These are phyloP conservation scores for Penicillium brasilianum DNA, from an alignment of 2,329 filamentous ascomycete species.

Conservation along the genomic window DNA sequence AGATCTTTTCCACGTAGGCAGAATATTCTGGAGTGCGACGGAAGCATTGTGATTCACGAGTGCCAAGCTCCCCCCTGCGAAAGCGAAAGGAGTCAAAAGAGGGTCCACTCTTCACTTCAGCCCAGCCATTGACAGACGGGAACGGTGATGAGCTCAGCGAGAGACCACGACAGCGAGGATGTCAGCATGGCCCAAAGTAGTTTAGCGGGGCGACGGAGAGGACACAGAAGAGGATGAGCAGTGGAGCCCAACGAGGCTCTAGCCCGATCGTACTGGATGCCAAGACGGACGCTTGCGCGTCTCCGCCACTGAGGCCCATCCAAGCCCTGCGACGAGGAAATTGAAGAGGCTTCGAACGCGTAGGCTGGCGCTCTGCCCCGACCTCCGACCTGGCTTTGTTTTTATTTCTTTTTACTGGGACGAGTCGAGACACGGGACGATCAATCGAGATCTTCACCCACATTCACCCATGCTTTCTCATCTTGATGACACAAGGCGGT, in stretches of 20 bases:
- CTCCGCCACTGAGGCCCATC: constrained; percentile 32
- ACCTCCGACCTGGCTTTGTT: not conserved
- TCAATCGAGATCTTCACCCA: constrained; percentile 14
- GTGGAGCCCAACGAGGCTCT: constrained; percentile 32
- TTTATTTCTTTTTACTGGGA: too few species aligned
- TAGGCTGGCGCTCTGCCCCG: constrained; percentile 6
- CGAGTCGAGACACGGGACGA: constrained; percentile 21
- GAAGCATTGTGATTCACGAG: not conserved
- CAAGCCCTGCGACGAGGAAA: constrained; percentile 14
- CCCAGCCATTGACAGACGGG: not conserved
- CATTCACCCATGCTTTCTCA: not conserved
- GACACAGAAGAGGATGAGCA: not conserved
- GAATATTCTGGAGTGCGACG: constrained; percentile 25
- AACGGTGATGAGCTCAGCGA: not conserved
- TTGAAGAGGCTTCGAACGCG: constrained; percentile 26
- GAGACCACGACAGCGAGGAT: constrained; percentile 1
- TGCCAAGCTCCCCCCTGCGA: constrained; percentile 31
- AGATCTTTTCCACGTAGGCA: constrained; percentile 2
- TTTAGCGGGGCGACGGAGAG: constrained; percentile 24
- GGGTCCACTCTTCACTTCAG: not conserved
- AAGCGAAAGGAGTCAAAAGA: not conserved
- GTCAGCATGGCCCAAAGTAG: constrained; percentile 20
- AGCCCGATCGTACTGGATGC: constrained; percentile 39
- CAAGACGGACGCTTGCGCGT: constrained; percentile 49
- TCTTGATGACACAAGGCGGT: constrained; percentile 1